Evolutionary conservation across 2,329 filamentous ascomycete species (phyloP), one percentile per base, ranked within the genome.

Genomic region (Botrytis hyacinthi): DNA sequence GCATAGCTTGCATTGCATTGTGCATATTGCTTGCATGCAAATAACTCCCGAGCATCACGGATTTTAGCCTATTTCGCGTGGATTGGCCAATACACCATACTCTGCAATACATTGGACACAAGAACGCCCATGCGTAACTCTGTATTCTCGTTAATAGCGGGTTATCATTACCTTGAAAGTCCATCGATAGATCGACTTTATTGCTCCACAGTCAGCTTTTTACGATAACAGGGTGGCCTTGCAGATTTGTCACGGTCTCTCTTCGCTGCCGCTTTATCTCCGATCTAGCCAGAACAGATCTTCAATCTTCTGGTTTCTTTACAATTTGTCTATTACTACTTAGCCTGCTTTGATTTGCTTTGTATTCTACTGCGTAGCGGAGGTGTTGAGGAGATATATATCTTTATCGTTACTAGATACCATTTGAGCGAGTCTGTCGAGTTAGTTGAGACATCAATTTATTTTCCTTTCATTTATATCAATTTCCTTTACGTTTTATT

Each of bases 11-110:
- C 65, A 68, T 42, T 57, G 65, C 26, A 68, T 57, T 57, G 35
- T 37, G 48, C 65, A 63, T 71, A 71, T 63, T 71, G 29, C 57
- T 71, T 71, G 69, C 57, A 71, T 71, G n/a, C 48, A 9, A 42
- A 29, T 42, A 68, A 32, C n/a, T 29, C 35, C 48, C 65, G 35
- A 68, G 48, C 16, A 68, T 42, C 20, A n/a, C 35, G 48, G 35
- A 7, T 68, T 48, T 68, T 22, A 68, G 48, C 65, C 35, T 42
- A 35, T 40, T 18, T 57, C 48, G n/a, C 62, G 26, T 71, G 46
- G 46, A 29, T 40, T 51, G 57, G 40, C n/a, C 40, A 46, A 35
- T 62, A 32, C 9, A 37, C 32, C 26, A n/a, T 35, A 62, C 68
- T 48, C 46, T 62, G 20, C 40, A 14, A 62, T 62, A 42, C 42